phyloP scores from a whole-genome alignment of 768 basidiomycete species.

The Suillus americanus region DNA sequence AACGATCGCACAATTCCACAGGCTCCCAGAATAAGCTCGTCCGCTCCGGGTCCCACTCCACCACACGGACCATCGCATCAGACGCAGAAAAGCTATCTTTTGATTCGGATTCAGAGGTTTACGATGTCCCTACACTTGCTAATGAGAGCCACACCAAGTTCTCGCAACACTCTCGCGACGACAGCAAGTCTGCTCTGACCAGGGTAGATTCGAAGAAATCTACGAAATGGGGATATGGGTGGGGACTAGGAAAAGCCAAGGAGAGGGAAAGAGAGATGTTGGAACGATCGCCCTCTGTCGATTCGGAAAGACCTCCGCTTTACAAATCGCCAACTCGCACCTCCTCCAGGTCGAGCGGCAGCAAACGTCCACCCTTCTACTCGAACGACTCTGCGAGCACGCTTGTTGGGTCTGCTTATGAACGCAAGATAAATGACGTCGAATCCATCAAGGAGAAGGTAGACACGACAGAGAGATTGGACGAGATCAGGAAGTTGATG shows the following conservation, averaged over 20 bases:
- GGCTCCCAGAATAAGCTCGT: constrained; percentile 24
- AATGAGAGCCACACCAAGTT: constrained; percentile 44
- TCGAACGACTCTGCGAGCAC: constrained; percentile 71
- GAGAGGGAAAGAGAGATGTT: constrained; percentile 40
- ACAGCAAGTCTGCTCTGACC: constrained; percentile 46
- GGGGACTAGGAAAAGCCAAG: constrained; percentile 60
- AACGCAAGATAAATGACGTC: constrained; percentile 67
- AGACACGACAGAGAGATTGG: constrained; percentile 61
- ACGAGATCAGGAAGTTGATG: constrained; percentile 67
- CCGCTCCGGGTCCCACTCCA: constrained; percentile 44
- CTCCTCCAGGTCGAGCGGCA: constrained; percentile 41
- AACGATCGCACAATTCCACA: constrained; percentile 21
- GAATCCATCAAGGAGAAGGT: constrained; percentile 51
- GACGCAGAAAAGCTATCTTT: constrained; percentile 52
- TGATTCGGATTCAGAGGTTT: constrained; percentile 60
- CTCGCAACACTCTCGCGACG: constrained; percentile 36
- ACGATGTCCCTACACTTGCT: constrained; percentile 37
- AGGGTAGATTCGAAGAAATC: constrained; percentile 57
- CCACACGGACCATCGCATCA: constrained; percentile 40
- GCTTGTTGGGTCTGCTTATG: constrained; percentile 70
- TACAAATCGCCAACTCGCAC: constrained; percentile 34
- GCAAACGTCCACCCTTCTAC: constrained; percentile 41
- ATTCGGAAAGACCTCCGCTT: constrained; percentile 35
- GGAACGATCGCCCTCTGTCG: constrained; percentile 32
- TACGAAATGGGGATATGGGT: constrained; percentile 68